Conservation (phyloP, 306 rosid genomes). For the Citrullus colocynthis region DNA sequence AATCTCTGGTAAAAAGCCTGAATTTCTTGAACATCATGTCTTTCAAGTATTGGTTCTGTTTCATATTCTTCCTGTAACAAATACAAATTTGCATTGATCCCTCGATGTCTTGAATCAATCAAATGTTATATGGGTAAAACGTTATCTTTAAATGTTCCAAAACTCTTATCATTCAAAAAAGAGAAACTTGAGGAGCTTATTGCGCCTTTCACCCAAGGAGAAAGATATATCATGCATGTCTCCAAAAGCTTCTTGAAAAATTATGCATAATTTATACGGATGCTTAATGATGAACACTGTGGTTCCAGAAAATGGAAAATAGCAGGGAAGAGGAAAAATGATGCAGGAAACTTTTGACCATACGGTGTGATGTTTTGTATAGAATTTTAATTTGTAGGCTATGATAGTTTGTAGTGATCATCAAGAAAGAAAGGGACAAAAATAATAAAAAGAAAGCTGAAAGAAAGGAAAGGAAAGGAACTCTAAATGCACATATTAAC, state of each 20-base stretch:
- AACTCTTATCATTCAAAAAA: neutral
- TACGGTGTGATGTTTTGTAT: neutral
- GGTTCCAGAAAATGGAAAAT: neutral
- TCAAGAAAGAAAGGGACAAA: neutral
- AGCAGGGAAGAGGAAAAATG: neutral
- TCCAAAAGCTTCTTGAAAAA: neutral
- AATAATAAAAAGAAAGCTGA: neutral
- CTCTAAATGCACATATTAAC: neutral
- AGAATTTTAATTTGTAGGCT: neutral
- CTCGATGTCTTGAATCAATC: neutral
- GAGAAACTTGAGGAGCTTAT: neutral
- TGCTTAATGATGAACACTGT: neutral
- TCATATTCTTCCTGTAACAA: constrained; percentile 50
- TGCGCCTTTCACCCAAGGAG: neutral
- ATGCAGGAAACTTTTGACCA: neutral
- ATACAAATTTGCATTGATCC: neutral
- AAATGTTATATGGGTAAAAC: neutral
- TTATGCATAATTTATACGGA: neutral
- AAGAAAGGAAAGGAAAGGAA: neutral
- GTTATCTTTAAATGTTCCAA: neutral
- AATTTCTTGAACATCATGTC: constrained; percentile 46
- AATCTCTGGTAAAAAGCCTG: constrained; percentile 40
- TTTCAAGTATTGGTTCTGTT: constrained; percentile 12
- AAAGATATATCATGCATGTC: neutral
- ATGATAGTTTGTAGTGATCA: neutral